These are phyloP conservation scores for Tricholomella constricta DNA, from an alignment of 768 basidiomycete species.

Conservation along the genomic window DNA sequence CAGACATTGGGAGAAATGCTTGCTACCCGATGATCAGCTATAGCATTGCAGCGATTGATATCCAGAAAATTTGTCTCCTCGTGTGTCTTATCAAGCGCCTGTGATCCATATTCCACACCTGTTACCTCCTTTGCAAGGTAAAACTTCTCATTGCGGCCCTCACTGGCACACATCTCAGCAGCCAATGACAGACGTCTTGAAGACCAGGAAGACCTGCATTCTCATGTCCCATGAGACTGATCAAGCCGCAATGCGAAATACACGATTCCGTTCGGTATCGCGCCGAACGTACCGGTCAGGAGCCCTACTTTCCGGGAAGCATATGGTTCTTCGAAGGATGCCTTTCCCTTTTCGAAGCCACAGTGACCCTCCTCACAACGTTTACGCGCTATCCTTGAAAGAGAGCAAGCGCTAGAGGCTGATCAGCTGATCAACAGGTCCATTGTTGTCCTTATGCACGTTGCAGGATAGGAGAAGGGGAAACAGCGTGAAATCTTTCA, in stretches of 20 bases:
- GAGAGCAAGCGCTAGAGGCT: constrained; percentile 38
- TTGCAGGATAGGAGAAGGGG: constrained; percentile 33
- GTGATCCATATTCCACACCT: constrained; percentile 45
- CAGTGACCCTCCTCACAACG: constrained; percentile 45
- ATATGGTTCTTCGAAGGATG: constrained; percentile 47
- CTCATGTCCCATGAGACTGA: constrained; percentile 42
- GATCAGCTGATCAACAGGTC: constrained; percentile 40
- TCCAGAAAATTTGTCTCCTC: too few relatives aligned
- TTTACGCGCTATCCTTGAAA: constrained; percentile 41
- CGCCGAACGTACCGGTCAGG: constrained; percentile 20
- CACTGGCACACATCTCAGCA: constrained; percentile 31
- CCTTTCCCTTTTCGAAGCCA: constrained; percentile 48
- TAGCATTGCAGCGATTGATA: too few relatives aligned
- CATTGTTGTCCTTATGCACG: constrained; percentile 35
- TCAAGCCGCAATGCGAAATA: constrained; percentile 43
- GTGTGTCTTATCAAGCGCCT: constrained; percentile 42
- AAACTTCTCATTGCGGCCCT: constrained; percentile 47
- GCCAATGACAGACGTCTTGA: constrained; percentile 26
- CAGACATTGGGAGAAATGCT: constrained; percentile 42
- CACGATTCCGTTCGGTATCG: constrained; percentile 28
- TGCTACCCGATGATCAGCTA: constrained; percentile 43
- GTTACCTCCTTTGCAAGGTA: constrained; percentile 47
- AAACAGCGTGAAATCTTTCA: constrained; percentile 40
- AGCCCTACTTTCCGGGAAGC: constrained; percentile 29
- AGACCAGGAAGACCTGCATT: constrained; percentile 41